Evolutionary conservation across 2,329 filamentous ascomycete genomes (phyloP).

Genomic region (Periconia sp.): DNA sequence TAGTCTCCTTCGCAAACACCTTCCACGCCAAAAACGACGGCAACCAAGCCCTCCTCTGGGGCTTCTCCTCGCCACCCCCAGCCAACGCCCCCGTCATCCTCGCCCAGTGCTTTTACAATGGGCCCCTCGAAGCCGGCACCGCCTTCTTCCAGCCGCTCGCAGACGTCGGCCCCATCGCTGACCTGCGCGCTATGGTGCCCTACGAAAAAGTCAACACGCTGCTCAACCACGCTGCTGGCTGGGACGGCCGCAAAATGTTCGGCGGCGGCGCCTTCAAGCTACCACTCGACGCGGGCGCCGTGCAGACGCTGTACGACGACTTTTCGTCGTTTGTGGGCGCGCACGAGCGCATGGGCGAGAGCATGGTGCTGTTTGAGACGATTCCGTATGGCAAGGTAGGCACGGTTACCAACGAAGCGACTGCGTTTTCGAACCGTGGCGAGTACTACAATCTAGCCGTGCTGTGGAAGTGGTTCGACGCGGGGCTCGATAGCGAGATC

Average conservation of each 20-base stretch:
- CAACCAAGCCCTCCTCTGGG: constrained; percentile 33
- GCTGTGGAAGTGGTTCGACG: constrained; percentile 40
- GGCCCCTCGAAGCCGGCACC: constrained; percentile 33
- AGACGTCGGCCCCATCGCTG: constrained; percentile 28
- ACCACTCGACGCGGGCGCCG: constrained; percentile 34
- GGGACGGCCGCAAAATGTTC: constrained; percentile 47
- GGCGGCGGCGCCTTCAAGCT: constrained; percentile 44
- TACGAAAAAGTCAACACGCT: constrained; percentile 42
- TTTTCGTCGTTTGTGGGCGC: constrained; percentile 32
- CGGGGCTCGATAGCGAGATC: constrained; percentile 30
- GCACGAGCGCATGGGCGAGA: constrained; percentile 30
- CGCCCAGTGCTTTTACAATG: constrained; percentile 44
- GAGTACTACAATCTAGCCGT: constrained; percentile 44
- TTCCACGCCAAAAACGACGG: constrained; percentile 36
- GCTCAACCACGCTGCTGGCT: constrained; percentile 32
- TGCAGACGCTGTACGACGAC: constrained; percentile 29
- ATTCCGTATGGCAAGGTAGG: constrained; percentile 34
- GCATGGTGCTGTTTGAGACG: constrained; percentile 36
- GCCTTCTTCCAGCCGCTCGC: constrained; percentile 36
- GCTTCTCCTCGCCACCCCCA: constrained; percentile 36
- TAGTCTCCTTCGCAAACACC: constrained; percentile 37
- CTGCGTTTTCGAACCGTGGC: constrained; percentile 35
- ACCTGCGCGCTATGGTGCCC: constrained; percentile 33
- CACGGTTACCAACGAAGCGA: constrained; percentile 29
- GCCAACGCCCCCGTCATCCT: constrained; percentile 35